A percentile compares a stretch with the other conserved stretches of the same genome.
Evolutionary conservation across 257 asterid species (phyloP).

Genomic region (Salvia miltiorrhiza): DNA sequence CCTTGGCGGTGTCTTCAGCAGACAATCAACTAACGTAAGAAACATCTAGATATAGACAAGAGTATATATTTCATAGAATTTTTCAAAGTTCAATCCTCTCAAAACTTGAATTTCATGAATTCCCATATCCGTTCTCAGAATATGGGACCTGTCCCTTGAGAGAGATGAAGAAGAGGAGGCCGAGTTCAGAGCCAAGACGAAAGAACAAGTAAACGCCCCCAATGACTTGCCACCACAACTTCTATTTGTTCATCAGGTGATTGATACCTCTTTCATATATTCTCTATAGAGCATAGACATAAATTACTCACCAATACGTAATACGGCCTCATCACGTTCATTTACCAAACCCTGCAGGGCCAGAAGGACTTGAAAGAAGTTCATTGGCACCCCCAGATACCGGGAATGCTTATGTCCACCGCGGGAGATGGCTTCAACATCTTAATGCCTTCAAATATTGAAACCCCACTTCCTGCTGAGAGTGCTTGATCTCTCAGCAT

Average conservation of each 20-base stretch:
- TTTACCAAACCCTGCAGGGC: constrained; percentile 53
- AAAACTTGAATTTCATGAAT: not conserved
- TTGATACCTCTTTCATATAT: not conserved
- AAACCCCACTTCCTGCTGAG: constrained; percentile 31
- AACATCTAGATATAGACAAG: not conserved
- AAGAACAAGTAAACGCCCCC: constrained; percentile 75
- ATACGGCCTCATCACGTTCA: not conserved
- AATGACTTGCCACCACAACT: constrained; percentile 92
- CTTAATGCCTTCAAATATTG: constrained; percentile 82
- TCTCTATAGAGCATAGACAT: too few relatives aligned
- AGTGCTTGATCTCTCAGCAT: constrained; percentile 13
- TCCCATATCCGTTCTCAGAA: constrained; percentile 31
- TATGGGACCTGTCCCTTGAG: constrained; percentile 94
- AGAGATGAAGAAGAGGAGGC: constrained; percentile 98
- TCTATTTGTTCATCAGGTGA: constrained; percentile 94
- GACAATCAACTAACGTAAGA: constrained; percentile 87
- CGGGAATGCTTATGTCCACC: constrained; percentile 84
- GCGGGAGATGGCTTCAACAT: constrained; percentile 86
- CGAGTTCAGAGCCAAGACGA: constrained; percentile 65
- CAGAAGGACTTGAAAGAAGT: constrained; percentile 94
- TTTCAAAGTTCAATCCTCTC: not conserved
- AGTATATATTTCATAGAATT: not conserved
- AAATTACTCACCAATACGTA: too few relatives aligned
- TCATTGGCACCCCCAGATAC: constrained; percentile 93
- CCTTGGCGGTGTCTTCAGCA: constrained; percentile 81